Evolutionary conservation across 805 yeast species (phyloP).

Genomic region (Komagataella pseudopastoris): DNA sequence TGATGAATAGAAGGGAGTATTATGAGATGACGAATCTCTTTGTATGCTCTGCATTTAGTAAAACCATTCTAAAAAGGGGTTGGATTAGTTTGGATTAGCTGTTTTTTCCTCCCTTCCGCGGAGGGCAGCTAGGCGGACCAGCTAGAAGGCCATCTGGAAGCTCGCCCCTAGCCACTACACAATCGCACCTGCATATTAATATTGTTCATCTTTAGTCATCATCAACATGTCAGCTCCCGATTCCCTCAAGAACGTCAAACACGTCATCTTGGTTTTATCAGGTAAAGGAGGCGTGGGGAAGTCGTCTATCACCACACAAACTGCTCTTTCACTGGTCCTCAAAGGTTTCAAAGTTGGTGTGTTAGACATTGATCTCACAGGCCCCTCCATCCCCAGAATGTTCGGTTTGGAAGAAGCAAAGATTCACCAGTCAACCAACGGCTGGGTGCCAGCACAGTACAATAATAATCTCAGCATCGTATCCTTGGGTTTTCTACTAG

Average conservation of each 20-base stretch:
- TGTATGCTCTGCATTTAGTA: too few relatives aligned
- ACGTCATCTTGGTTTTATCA: constrained; percentile 70
- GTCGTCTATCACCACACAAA: constrained; percentile 88
- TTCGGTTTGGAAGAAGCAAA: constrained; percentile 76
- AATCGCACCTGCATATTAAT: neutral
- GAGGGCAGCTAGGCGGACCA: too few relatives aligned
- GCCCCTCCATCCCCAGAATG: constrained; percentile 94
- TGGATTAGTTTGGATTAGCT: too few relatives aligned
- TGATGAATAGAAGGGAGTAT: too few relatives aligned
- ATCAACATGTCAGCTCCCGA: constrained; percentile 7
- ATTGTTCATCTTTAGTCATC: constrained; percentile 5
- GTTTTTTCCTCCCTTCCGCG: too few relatives aligned
- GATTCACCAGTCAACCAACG: constrained; percentile 67
- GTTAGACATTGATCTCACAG: constrained; percentile 87
- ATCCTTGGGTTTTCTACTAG: constrained; percentile 80
- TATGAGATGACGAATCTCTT: too few relatives aligned
- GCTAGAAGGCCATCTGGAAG: too few relatives aligned
- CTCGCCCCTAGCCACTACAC: neutral
- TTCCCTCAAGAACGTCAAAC: constrained; percentile 37
- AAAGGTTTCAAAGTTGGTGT: constrained; percentile 83
- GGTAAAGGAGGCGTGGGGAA: constrained; percentile 98
- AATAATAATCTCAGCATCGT: constrained; percentile 46
- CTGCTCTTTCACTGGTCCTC: constrained; percentile 67
- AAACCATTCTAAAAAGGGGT: too few relatives aligned
- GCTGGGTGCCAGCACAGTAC: constrained; percentile 85